Conservation (phyloP, 176 grass and related monocot genomes). For the Tillandsia leiboldiana region DNA sequence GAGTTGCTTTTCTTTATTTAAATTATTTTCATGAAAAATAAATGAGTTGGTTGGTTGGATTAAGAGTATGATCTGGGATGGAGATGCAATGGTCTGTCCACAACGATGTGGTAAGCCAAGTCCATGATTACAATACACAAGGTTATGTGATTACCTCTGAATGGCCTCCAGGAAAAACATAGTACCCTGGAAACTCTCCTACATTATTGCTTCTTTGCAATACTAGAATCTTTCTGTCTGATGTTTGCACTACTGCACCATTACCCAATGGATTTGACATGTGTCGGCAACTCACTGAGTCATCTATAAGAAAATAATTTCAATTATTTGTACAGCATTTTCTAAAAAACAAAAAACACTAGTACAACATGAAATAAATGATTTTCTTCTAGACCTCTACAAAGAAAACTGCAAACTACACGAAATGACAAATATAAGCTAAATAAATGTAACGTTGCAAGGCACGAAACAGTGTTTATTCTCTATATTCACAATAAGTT, state of each 20-base stretch:
- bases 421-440: too few species aligned
- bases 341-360: not conserved
- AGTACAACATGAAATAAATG: not conserved
- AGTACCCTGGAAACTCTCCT: slow-evolving; percentile 77
- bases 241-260: slow-evolving; percentile 84
- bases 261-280: slow-evolving; percentile 75
- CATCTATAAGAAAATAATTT: slow-evolving; percentile 14
- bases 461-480: too few species aligned
- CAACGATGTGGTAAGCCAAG: not conserved
- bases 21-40: too few species aligned
- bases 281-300: slow-evolving; percentile 54
- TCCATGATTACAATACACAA: not conserved
- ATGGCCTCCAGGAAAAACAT: slow-evolving; percentile 92
- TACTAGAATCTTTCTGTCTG: slow-evolving; percentile 68
- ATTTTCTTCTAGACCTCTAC: not conserved
- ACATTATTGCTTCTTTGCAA: slow-evolving; percentile 91
- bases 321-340: not conserved
- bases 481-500: too few species aligned
- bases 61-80: not conserved
- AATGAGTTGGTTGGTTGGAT: too few species aligned
- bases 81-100: not conserved
- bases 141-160: slow-evolving; percentile 56
- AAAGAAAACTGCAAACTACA: not conserved
- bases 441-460: too few species aligned
- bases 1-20: too few species aligned